These are phyloP conservation scores for Endothia cerciana DNA, from an alignment of 2,329 filamentous ascomycete genomes.

Conservation along the genomic window DNA sequence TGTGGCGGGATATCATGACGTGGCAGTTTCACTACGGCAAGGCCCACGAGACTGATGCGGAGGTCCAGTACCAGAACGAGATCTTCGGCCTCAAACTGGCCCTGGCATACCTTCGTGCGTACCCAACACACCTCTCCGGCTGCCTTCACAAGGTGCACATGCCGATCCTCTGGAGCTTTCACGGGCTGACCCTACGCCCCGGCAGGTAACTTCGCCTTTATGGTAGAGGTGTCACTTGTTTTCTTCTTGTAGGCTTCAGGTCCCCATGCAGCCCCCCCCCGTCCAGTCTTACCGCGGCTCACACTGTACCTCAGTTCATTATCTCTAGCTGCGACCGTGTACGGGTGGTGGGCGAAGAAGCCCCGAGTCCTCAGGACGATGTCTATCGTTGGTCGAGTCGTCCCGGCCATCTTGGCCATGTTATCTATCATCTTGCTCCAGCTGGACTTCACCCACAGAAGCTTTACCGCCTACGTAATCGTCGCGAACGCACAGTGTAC, in stretches of 20 bases:
- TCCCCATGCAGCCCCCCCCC: not conserved
- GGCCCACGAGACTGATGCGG: constrained; percentile 17
- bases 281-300: not conserved
- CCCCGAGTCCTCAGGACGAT: constrained; percentile 4
- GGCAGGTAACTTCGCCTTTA: constrained; percentile 19
- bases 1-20: constrained; percentile 24
- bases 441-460: constrained; percentile 18
- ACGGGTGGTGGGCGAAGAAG: constrained; percentile 26
- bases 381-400: constrained; percentile 16
- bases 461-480: constrained; percentile 17
- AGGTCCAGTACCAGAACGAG: constrained; percentile 26
- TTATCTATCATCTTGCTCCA: constrained; percentile 23
- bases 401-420: constrained; percentile 16
- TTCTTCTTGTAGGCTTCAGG: constrained; percentile 23
- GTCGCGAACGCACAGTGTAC: constrained; percentile 26
- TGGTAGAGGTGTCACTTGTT: constrained; percentile 23
- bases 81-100: constrained; percentile 25
- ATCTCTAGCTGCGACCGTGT: constrained; percentile 25
- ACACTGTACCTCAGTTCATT: constrained; percentile 13
- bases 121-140: not conserved
- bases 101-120: constrained; percentile 24
- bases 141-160: not conserved
- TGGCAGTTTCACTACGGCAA: constrained; percentile 23
- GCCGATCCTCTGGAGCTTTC: not conserved
- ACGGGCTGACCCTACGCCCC: not conserved